Evolutionary conservation across 177 flowering plant genomes (phyloP).

Genomic region (Tripterygium wilfordii): DNA sequence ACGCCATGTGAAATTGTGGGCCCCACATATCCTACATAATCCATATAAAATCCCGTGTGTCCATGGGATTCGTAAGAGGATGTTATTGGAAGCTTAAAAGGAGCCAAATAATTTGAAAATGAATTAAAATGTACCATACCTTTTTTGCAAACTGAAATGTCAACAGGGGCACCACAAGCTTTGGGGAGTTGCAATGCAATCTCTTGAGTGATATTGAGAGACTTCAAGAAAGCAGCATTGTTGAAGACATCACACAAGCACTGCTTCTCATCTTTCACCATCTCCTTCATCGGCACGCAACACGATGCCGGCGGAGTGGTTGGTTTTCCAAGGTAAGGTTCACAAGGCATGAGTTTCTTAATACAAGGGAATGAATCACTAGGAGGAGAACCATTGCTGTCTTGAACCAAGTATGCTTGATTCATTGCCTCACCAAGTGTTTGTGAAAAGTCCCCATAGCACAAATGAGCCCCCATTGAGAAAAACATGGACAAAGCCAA

Average conservation of each 20-base stretch:
- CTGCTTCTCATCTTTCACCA: constrained; percentile 14
- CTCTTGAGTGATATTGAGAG: constrained; percentile 28
- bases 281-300: constrained; percentile 33
- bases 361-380: constrained; percentile 23
- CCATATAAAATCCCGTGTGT: too few species aligned
- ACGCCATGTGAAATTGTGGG: too few species aligned
- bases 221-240: constrained; percentile 20
- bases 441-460: too few species aligned
- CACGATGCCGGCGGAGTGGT: constrained; percentile 25
- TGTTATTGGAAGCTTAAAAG: too few species aligned
- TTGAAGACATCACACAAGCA: constrained; percentile 43
- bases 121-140: not conserved
- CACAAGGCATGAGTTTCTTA: constrained; percentile 37
- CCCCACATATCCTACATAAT: too few species aligned
- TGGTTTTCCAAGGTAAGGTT: constrained; percentile 20
- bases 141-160: constrained; percentile 26
- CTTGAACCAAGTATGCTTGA: too few species aligned
- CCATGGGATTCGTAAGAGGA: too few species aligned
- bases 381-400: too few species aligned
- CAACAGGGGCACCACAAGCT: constrained; percentile 36
- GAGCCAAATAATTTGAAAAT: not conserved
- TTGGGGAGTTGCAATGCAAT: constrained; percentile 35
- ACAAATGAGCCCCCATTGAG: too few species aligned
- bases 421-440: too few species aligned
- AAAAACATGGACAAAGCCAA: too few species aligned